Base-by-base conservation (phyloP, 768 basidiomycete genomes). In the Pleurotus tuber-regium region DNA sequence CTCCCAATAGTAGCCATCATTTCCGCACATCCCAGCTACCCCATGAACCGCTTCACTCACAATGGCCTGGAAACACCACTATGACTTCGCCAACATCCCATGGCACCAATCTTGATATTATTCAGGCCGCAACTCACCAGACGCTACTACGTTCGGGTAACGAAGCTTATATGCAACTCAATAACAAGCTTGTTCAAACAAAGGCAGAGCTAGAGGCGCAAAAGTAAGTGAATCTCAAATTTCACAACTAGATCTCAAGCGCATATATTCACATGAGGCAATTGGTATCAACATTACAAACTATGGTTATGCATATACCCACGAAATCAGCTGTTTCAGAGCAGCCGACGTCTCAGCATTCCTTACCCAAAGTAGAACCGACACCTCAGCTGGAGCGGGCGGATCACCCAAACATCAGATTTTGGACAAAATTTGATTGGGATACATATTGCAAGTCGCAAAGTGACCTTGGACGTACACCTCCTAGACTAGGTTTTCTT, bases 391-490 rank as follows among this genome's bases (percentile, higher is more conserved):
- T 39, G 11, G 21, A 26, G 11, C 25, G 29, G 12, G 36, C 29
- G 4, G 48, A 54, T 36, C 56, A 50, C 31, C 31, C 31, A 3
- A 16, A 47, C 18, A 43, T 59, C 46, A 52, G 46, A 21, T 59
- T 50, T 46, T 59, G 55, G 52, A 40, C 28, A 8, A 50, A 40
- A 57, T 4, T 54, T 53, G 0, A 56, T 48, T 51, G 56, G 54
- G 4, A 18, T 55, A 2, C 46, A 42, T 5, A 57, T 35, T 3
- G 43, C 23, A 24, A 57, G 57, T 53, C 35, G 49, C 21, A 43
- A 28, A 29, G 7, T n/a, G 21, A 30, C 14, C 41, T 53, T 2
- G 43, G 55, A n/a, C 23, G 18, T 9, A 18, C 14, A 12, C 21
- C 28, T 11, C 19, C 50, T 2, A 57, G 49, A 42, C 46, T 57